Evolutionary conservation across 768 basidiomycete genomes (phyloP).

Genomic region (Auriscalpium orientale): DNA sequence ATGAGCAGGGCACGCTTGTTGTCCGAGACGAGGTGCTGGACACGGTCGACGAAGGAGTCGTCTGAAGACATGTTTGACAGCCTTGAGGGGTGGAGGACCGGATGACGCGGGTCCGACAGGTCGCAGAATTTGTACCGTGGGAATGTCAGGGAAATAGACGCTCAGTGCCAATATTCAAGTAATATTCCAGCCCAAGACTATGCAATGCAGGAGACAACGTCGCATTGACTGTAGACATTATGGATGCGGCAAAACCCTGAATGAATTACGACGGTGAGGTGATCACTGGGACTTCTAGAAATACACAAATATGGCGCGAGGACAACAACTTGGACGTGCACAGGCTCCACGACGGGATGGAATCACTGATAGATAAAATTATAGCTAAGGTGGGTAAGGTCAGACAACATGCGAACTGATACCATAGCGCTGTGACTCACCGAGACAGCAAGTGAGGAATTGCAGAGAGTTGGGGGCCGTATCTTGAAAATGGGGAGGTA

Average conservation of each 20-base stretch:
- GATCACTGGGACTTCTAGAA: too few species aligned
- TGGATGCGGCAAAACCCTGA: not conserved
- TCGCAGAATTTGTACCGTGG: too few species aligned
- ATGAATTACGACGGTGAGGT: not conserved
- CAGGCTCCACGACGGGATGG: too few species aligned
- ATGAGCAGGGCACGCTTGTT: slow-evolving; percentile 72
- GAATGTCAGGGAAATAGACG: too few species aligned
- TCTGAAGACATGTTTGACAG: slow-evolving; percentile 22
- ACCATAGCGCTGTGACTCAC: slow-evolving; percentile 28
- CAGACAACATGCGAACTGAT: not conserved
- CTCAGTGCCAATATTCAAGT: too few species aligned
- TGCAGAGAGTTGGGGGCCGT: slow-evolving; percentile 90
- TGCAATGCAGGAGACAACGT: too few species aligned
- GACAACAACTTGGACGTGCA: too few species aligned
- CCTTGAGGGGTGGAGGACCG: not conserved
- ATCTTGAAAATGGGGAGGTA: slow-evolving; percentile 31
- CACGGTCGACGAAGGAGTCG: slow-evolving; percentile 46
- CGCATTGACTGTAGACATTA: too few species aligned
- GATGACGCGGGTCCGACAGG: too few species aligned
- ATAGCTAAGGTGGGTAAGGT: slow-evolving; percentile 25
- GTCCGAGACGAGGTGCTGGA: slow-evolving; percentile 63
- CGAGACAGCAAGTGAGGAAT: slow-evolving; percentile 89
- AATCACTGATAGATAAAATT: slow-evolving; percentile 17
- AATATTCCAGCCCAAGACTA: too few species aligned
- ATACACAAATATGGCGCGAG: too few species aligned